Evolutionary conservation across 202 grass and related monocot genomes (phyloP).

Genomic region (Hordeum pubiflorum): DNA sequence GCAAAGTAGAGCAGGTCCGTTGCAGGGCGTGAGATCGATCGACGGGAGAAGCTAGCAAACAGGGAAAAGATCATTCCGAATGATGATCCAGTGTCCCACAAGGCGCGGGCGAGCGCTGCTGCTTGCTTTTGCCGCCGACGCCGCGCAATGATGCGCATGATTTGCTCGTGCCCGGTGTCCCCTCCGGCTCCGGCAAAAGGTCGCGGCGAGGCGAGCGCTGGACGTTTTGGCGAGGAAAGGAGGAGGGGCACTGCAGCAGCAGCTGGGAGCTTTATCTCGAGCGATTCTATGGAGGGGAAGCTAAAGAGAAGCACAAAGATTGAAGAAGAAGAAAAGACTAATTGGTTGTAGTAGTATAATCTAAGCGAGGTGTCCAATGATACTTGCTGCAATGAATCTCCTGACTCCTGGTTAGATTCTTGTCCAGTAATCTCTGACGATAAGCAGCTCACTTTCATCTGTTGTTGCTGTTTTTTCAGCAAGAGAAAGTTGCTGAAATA

Average conservation of each 20-base stretch:
- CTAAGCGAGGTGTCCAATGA: neutral
- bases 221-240: constrained; percentile 18
- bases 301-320: constrained; percentile 16
- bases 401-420: neutral
- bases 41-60: constrained; percentile 1
- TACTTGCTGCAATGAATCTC: neutral
- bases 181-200: constrained; percentile 34
- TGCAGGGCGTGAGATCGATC: neutral
- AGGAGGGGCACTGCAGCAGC: neutral
- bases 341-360: neutral
- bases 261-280: constrained; percentile 16
- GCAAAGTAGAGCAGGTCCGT: neutral
- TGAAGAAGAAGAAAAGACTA: neutral
- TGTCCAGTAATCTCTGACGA: neutral
- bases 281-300: constrained; percentile 18
- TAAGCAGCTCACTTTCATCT: neutral
- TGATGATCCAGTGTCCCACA: constrained; percentile 42
- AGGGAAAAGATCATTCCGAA: constrained; percentile 22
- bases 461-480: neutral
- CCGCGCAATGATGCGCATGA: constrained; percentile 23
- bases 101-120: constrained; percentile 7
- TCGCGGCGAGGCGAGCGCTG: neutral
- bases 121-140: constrained; percentile 13
- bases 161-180: constrained; percentile 20
- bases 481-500: neutral